Conservation (phyloP, 108 stramenopile genomes). For the Cyclotella choctawhatcheeana region DNA sequence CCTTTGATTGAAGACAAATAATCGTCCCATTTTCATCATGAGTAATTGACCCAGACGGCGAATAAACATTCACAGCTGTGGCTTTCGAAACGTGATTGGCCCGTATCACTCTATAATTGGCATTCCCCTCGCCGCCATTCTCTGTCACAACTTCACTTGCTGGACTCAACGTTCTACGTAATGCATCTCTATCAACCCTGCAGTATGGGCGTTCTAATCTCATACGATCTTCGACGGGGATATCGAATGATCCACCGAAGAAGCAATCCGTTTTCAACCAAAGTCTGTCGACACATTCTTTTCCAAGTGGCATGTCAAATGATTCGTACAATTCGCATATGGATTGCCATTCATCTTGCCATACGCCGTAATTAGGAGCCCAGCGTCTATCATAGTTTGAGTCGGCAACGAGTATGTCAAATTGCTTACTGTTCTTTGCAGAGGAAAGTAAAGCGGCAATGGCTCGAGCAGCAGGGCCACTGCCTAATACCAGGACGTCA, state of each 20-base stretch:
- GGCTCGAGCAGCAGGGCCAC: constrained; percentile 79
- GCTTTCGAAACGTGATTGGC: constrained; percentile 78
- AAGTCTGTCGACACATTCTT: constrained; percentile 62
- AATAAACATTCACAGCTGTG: constrained; percentile 78
- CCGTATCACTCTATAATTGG: constrained; percentile 56
- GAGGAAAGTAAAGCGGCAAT: constrained; percentile 76
- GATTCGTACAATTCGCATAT: constrained; percentile 41
- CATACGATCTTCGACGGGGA: constrained; percentile 72
- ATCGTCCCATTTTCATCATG: constrained; percentile 74
- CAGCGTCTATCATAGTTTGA: constrained; percentile 77
- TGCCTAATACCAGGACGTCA: constrained; percentile 83
- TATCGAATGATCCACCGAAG: constrained; percentile 91
- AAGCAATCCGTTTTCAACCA: constrained; percentile 93
- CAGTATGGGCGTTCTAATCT: constrained; percentile 84
- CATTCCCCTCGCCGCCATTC: constrained; percentile 28
- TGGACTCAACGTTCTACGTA: constrained; percentile 62
- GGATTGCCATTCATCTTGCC: constrained; percentile 94
- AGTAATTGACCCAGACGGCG: constrained; percentile 66
- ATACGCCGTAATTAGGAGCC: constrained; percentile 94
- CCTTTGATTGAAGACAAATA: constrained; percentile 56
- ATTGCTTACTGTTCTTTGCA: neutral
- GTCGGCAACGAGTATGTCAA: constrained; percentile 84
- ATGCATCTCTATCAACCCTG: constrained; percentile 77
- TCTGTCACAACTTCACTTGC: constrained; percentile 25
- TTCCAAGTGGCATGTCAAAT: constrained; percentile 27